Evolutionary conservation across 768 basidiomycete species (phyloP).

Genomic region (Termitomyces sp.): DNA sequence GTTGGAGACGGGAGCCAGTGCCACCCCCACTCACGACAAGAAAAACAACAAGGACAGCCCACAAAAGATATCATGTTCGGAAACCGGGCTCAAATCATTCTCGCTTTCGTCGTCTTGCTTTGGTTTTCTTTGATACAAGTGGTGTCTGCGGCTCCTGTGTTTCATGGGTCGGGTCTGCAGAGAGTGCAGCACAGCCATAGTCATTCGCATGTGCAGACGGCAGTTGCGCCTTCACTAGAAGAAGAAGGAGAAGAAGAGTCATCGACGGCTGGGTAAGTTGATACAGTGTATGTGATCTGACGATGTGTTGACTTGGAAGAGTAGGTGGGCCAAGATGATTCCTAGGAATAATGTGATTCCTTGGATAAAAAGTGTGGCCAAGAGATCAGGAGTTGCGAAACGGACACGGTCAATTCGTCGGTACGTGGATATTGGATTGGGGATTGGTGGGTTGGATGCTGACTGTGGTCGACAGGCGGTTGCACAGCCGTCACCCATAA

Average conservation of each 20-base stretch:
- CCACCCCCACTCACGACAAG: background rate
- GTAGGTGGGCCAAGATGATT: background rate
- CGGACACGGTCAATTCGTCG: slow-evolving; percentile 10
- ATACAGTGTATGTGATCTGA: too few species aligned
- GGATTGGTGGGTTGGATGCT: background rate
- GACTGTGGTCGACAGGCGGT: background rate
- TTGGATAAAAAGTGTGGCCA: slow-evolving; percentile 7
- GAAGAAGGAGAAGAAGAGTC: too few species aligned
- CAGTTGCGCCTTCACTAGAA: background rate
- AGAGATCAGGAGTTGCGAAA: slow-evolving; percentile 5
- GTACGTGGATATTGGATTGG: background rate
- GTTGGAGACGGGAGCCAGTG: background rate
- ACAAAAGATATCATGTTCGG: slow-evolving; percentile 3
- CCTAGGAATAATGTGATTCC: slow-evolving; percentile 2
- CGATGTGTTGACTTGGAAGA: background rate
- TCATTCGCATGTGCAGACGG: background rate
- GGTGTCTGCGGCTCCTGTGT: slow-evolving; percentile 6
- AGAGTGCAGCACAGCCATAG: background rate
- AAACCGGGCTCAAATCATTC: slow-evolving; percentile 4
- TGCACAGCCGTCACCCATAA: slow-evolving; percentile 4
- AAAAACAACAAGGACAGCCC: background rate
- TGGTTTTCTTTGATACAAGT: slow-evolving; percentile 5
- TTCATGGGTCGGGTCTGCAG: slow-evolving; percentile 1
- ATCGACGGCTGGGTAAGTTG: background rate
- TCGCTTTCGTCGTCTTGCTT: slow-evolving; percentile 10